A percentile compares a stretch with the other conserved stretches of the same genome.
Conservation (phyloP, 208 protist genomes). For the Perkinsela sp. region DNA sequence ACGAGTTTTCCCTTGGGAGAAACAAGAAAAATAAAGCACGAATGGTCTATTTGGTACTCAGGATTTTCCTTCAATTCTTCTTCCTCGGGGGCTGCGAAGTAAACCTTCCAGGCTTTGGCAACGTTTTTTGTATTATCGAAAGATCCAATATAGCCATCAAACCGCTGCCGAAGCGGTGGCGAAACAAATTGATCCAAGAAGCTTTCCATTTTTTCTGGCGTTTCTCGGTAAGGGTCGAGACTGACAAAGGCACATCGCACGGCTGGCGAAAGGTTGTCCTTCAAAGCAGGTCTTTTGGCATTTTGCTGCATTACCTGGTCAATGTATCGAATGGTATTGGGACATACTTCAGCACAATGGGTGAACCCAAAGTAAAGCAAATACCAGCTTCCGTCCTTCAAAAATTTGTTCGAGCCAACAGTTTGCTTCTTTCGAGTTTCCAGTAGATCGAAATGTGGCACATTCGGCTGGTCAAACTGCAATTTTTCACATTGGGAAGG, state of each 20-base stretch:
- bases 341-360: conserved; percentile 48
- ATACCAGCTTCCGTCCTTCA: conserved; percentile 26
- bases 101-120: conserved; percentile 29
- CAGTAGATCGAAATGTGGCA: too few relatives aligned
- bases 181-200: conserved; percentile 19
- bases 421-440: too few relatives aligned
- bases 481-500: too few relatives aligned
- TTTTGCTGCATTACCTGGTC: conserved; percentile 18
- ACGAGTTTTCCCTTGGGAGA: conserved; percentile 50
- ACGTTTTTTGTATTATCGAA: conserved; percentile 16
- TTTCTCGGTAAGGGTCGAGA: conserved; percentile 38
- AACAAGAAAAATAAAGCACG: conserved; percentile 44
- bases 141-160: conserved; percentile 23
- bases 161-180: conserved; percentile 7
- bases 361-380: conserved; percentile 57
- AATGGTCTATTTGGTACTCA: conserved; percentile 53
- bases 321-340: conserved; percentile 29
- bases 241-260: conserved; percentile 38
- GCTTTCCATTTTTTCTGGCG: conserved; percentile 17
- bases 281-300: conserved; percentile 5
- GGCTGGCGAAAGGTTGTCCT: conserved; percentile 10
- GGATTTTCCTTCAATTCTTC: conserved; percentile 24
- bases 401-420: too few relatives aligned
- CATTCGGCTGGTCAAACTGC: too few relatives aligned
- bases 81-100: conserved; percentile 44